A percentile compares a stretch with the other conserved stretches of the same genome.
Evolutionary conservation across 768 basidiomycete genomes (phyloP).

Genomic region (Gyrodon lividus): DNA sequence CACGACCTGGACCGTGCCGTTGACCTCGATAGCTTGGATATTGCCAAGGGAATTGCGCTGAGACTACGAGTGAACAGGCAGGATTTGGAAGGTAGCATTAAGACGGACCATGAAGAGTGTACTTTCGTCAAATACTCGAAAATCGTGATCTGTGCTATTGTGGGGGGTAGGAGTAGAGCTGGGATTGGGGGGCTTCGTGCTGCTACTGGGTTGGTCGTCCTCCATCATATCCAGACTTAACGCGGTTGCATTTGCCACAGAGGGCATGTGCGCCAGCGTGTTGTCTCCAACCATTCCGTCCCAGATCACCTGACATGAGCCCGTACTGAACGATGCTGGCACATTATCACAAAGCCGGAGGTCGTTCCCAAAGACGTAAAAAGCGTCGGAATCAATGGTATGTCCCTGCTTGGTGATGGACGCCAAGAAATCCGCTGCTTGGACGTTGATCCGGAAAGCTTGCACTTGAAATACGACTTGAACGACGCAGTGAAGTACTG

Average conservation of each 20-base stretch:
- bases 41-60: conserved; percentile 17
- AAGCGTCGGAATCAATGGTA: conserved; percentile 40
- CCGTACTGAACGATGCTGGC: conserved; percentile 34
- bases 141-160: too few relatives aligned
- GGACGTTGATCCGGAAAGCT: conserved; percentile 62
- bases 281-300: conserved; percentile 32
- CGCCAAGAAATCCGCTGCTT: conserved; percentile 53
- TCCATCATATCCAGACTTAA: background rate
- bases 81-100: background rate
- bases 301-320: conserved; percentile 58
- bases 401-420: conserved; percentile 50
- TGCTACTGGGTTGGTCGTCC: background rate
- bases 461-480: conserved; percentile 69
- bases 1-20: conserved; percentile 21
- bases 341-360: conserved; percentile 60
- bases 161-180: background rate
- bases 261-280: conserved; percentile 1
- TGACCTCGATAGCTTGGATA: conserved; percentile 28
- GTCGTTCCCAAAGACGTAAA: conserved; percentile 47
- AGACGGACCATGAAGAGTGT: conserved; percentile 5
- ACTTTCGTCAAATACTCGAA: too few relatives aligned
- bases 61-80: background rate
- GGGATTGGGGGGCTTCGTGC: background rate
- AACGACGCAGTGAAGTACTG: conserved; percentile 60
- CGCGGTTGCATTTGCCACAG: background rate